These are phyloP conservation scores for Cyanophora paradoxa DNA, from an alignment of 78 protist species.

Conservation along the genomic window DNA sequence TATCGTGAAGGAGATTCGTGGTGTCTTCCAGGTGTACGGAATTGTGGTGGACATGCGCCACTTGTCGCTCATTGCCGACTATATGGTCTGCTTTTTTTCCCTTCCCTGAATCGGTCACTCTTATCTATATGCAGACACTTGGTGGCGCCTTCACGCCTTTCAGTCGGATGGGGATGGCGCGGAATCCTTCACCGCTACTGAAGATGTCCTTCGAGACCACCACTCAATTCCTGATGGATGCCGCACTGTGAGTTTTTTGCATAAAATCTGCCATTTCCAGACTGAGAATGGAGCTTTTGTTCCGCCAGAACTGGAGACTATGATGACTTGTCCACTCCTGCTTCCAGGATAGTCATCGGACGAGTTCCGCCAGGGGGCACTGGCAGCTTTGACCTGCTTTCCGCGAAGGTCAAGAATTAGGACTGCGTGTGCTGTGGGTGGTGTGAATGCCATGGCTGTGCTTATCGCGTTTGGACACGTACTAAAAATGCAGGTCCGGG, in stretches of 20 bases:
- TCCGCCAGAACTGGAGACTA: not conserved
- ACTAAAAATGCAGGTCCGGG: too few relatives aligned
- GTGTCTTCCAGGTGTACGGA: slow-evolving; percentile 91
- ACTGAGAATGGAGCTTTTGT: not conserved
- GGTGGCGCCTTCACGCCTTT: slow-evolving; percentile 59
- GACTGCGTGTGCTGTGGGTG: too few relatives aligned
- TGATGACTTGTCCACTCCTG: slow-evolving; percentile 13
- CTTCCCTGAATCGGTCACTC: not conserved
- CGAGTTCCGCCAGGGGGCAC: slow-evolving; percentile 20
- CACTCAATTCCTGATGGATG: slow-evolving; percentile 30
- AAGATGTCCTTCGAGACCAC: slow-evolving; percentile 83
- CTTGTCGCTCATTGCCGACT: slow-evolving; percentile 88
- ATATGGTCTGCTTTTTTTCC: slow-evolving; percentile 44
- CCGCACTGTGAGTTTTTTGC: too few relatives aligned
- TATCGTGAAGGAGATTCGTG: slow-evolving; percentile 68
- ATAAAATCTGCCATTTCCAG: not conserved
- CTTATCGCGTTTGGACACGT: too few relatives aligned
- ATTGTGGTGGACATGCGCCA: slow-evolving; percentile 91
- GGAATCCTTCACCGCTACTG: slow-evolving; percentile 40
- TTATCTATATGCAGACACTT: slow-evolving; percentile 23
- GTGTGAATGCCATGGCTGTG: too few relatives aligned
- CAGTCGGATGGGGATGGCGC: slow-evolving; percentile 57
- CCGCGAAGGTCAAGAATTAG: too few relatives aligned
- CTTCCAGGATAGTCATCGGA: slow-evolving; percentile 41
- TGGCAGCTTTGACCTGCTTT: slow-evolving; percentile 26